Base-by-base conservation (phyloP, 140 eudicot species). In the Erigeron philadelphicus region DNA sequence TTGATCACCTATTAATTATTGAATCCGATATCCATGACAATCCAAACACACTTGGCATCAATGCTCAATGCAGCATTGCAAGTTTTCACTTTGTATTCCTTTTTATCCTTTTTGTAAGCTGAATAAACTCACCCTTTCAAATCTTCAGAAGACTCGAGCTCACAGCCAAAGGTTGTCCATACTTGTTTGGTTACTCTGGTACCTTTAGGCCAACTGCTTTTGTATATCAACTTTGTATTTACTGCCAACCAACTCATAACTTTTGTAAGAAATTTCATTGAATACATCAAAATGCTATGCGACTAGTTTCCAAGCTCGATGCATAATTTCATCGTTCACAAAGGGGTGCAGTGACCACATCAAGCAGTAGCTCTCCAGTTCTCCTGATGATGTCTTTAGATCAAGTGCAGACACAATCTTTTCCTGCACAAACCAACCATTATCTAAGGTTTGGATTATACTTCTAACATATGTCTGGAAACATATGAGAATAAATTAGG, bases 331-430 rank as follows among this genome's bases (percentile, higher is more conserved):
- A 55, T 93, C 86, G 18, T 89, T 74, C 49, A 93, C 70, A 70
- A 68, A 91, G 1, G 97, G 96, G 54, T 95, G 86, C 57, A 93
- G 62, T 0, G 95, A 86, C 98, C 98, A 93, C 97, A 93, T 93
- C 69, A 79, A 76, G 73, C 82, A 81, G 68, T 93, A 93, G 67
- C 86, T 83, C 74, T 81, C 96, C 60, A 93, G 62, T 80, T 89
- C 95, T 63, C 77, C 95, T 10, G 80, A 77, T n/a, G 95, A 75
- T 38, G 95, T 79, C 73, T 83, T 89, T 41, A 80, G 56, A 78
- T 57, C 62, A 72, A 93, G 86, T 5, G 89, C 76, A 57, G 84
- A 81, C 72, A 89, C 85, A 38, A 93, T 85, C 78, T 66, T 81
- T 62, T 79, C 93, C 96, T 92, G 82, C 70, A 72, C 21, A 17